Evolutionary conservation across 2,329 filamentous ascomycete genomes (phyloP), one percentile per base, ranked within the genome.

Genomic region (Coniochaeta sp.): DNA sequence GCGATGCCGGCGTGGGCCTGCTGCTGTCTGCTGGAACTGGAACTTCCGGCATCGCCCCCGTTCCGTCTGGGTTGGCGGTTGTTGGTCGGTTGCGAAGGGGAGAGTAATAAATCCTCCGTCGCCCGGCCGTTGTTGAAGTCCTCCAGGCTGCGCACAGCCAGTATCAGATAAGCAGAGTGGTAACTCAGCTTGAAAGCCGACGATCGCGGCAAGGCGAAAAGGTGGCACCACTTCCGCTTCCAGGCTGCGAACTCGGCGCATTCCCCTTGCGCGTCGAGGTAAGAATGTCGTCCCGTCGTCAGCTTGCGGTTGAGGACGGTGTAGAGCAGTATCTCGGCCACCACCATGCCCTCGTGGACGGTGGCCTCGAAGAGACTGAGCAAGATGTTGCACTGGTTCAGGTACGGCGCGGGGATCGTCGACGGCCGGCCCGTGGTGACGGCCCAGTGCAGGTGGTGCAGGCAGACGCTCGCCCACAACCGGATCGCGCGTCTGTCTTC

Each of bases 361-460:
- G 49, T 51, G 3, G 32, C 49, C 13, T 51, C 31, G 24, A 45
- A 42, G 31, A 51, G 27, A 20, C 32, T 51, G 7, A 51, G 49
- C 3, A 51, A 22, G 16, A 51, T 40, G 35, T 45, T 51, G 49
- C 49, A 51, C 28, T 51, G 49, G 20, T 51, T 45, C 16, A 51
- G 49, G 22, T 51, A 51, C 5, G 32, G 33, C 2, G 49, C 26
- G 14, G 49, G 49, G 8, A 51, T 51, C 2, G 49, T 51, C 3
- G 49, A 45, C 22, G 49, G 49, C 6, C 49, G 30, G 2, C 49
- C 49, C 18, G 35, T 51, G 13, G 33, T 45, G 7, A 32, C 49
- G 18, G 49, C 49, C 49, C 49, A 51, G 35, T 51, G 49, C 13
- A 51, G 49, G 16, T 51, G 49, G 28, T 51, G 49, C 26, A 38